These are phyloP conservation scores for Tolypocladium endophyticum DNA, from an alignment of 2,329 filamentous ascomycete genomes.

Conservation along the genomic window DNA sequence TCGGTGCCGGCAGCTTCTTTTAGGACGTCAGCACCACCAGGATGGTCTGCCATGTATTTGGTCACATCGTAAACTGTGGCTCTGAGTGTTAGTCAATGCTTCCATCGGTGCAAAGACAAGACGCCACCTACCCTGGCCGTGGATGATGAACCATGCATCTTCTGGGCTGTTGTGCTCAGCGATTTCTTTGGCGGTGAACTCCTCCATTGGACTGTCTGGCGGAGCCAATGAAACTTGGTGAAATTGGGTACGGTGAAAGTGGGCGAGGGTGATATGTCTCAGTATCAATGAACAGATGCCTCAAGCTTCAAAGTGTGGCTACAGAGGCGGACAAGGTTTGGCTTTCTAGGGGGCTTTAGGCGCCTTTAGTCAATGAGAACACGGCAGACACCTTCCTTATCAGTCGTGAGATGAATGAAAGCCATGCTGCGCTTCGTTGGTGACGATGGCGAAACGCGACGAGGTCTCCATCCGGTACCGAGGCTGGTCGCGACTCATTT, in stretches of 20 bases:
- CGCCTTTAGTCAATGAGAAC: background rate
- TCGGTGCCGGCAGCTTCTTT: slow-evolving; percentile 70
- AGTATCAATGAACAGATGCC: background rate
- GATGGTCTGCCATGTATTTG: slow-evolving; percentile 48
- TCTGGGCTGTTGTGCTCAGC: slow-evolving; percentile 34
- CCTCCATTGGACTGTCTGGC: slow-evolving; percentile 1
- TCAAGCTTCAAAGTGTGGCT: no score
- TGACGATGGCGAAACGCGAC: background rate
- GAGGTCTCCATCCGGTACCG: background rate
- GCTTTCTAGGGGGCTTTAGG: background rate
- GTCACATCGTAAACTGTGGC: slow-evolving; percentile 46
- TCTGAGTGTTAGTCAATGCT: background rate
- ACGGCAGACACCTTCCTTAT: background rate
- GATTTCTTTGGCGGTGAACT: slow-evolving; percentile 28
- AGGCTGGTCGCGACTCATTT: background rate
- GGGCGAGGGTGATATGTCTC: background rate
- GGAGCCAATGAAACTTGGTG: background rate
- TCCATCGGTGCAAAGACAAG: background rate
- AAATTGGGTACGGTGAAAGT: background rate
- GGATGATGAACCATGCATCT: slow-evolving; percentile 45
- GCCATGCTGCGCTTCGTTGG: background rate
- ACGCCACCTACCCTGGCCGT: slow-evolving; percentile 38
- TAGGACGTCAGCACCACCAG: slow-evolving; percentile 68
- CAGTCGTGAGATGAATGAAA: background rate
- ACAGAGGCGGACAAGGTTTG: no score